Conservation (phyloP, 75 land plant genomes). For the Isoetes taiwanensis region DNA sequence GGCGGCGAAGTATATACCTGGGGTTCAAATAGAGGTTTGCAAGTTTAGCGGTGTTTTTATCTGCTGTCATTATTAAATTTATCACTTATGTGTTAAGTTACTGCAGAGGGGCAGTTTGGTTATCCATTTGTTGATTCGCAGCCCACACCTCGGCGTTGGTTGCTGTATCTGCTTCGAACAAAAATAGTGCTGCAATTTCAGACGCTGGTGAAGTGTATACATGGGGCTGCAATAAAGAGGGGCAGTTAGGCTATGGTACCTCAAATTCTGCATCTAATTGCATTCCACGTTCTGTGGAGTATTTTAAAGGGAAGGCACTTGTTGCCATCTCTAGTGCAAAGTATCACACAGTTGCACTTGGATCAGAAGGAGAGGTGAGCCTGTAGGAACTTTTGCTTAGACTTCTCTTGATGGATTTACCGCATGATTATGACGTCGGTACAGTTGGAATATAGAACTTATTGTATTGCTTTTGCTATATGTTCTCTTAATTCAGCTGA, state of each 20-base stretch:
- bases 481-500: too few species aligned
- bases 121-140: conserved; percentile 96
- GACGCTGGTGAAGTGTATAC: conserved; percentile 90
- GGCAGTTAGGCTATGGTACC: conserved; percentile 97
- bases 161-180: conserved; percentile 93
- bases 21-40: conserved; percentile 93
- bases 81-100: too few species aligned
- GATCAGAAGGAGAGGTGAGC: conserved; percentile 87
- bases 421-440: too few species aligned
- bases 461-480: too few species aligned
- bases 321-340: conserved; percentile 66
- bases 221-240: conserved; percentile 94
- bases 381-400: too few species aligned
- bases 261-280: conserved; percentile 98
- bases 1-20: conserved; percentile 95
- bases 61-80: too few species aligned
- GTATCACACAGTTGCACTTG: conserved; percentile 75
- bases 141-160: conserved; percentile 78
- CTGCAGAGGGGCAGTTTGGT: conserved; percentile 95
- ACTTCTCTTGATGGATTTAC: too few species aligned
- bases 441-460: too few species aligned
- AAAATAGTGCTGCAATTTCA: conserved; percentile 83
- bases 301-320: conserved; percentile 64
- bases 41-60: background rate
- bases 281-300: conserved; percentile 73